Evolutionary conservation across 495 filamentous ascomycete species (phyloP), one percentile per base, ranked within the genome.

Genomic region (Penicillium canescens): DNA sequence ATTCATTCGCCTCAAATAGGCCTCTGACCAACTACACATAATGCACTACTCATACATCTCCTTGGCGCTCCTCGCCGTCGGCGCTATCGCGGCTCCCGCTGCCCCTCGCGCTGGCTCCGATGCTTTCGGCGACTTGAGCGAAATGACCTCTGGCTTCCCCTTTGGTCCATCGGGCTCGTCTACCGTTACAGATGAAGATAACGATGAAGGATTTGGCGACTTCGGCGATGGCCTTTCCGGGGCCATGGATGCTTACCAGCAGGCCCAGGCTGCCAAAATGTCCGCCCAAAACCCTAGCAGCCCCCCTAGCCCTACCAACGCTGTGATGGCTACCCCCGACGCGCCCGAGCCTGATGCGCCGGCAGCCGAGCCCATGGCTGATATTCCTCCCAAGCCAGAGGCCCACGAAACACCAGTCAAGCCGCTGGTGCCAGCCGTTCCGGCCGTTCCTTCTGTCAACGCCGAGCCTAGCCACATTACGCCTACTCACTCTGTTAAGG

Each of bases 21-120:
- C 11, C 18, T 8, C 14, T n/a, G 20, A 38, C 36, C 42, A 21
- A 24, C 20, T 28, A 37, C n/a, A 39, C 45, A 49, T 43, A 6
- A 66, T 67, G 64, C 64, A 57, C 33, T 34, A 45, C 20, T 54
- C 61, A n/a, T 67, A 65, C 42, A 10, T 67, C 36, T 62, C 64
- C 20, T 34, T 67, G 56, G 64, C 56, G 14, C 16, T 60, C 38
- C 52, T 67, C 28, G 64, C 62, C 58, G 11, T 62, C 41, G 47
- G 50, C 31, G 64, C 61, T 18, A 39, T 47, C n/a, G 64, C 61
- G 5, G 59, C 61, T 0, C 64, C 64, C 4, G 49, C 54, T 13
- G 52, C 54, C 28, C 58, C 57, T 9, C 52, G 49, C 24, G 26
- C 55, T 2, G 3, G 20, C 18, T 34, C 42, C 14, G 40, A 61